Evolutionary conservation across 2,329 filamentous ascomycete genomes (phyloP), one percentile per base, ranked within the genome.

Genomic region (Sporothrix schenckii): DNA sequence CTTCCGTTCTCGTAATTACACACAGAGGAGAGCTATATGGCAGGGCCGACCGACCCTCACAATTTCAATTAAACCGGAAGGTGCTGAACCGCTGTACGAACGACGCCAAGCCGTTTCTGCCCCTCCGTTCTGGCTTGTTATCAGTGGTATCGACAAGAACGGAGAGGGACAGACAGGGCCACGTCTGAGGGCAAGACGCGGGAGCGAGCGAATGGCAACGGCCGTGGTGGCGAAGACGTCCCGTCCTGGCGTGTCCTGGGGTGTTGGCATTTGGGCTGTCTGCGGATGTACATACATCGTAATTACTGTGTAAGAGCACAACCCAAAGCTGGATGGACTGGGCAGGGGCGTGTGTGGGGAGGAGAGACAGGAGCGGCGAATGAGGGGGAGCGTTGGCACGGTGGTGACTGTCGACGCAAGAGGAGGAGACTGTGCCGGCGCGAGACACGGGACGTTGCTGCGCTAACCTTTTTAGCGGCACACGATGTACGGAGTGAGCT

Each of bases 391-490:
- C 21, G 63, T 9, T 34, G 34, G 34, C 34, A 34, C 3, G 34
- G 34, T 34, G 34, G 34, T 34, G 34, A 34, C 34, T 9, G 34
- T 34, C 6, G 34, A 34, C 34, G 34, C 34, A 34, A 44, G 49
- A 34, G 30, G 50, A 13, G 50, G 16, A 27, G 27, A 41, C 27
- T 61, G 54, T 69, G 54, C 67, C 44, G 54, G 27, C 44, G 54
- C 67, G 67, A 61, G 53, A 69, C 41, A 69, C 67, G 67, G 67
- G 67, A 69, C 27, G 67, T 61, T 53, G 67, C 67, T 69, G 54
- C 54, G 54, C 67, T 69, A 69, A 41, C 52, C 52, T 19, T 44
- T 54, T 50, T 68, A 68, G 53, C 53, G 66, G 52, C 39, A 56
- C 39, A 58, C 53, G 16, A 21, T 21, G 19, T 68, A 72, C 70